A percentile compares a stretch with the other conserved stretches of the same genome.
phyloP scores from a whole-genome alignment of 1,139 yeast genomes.

The Blastobotrys raffinosifermentans region DNA sequence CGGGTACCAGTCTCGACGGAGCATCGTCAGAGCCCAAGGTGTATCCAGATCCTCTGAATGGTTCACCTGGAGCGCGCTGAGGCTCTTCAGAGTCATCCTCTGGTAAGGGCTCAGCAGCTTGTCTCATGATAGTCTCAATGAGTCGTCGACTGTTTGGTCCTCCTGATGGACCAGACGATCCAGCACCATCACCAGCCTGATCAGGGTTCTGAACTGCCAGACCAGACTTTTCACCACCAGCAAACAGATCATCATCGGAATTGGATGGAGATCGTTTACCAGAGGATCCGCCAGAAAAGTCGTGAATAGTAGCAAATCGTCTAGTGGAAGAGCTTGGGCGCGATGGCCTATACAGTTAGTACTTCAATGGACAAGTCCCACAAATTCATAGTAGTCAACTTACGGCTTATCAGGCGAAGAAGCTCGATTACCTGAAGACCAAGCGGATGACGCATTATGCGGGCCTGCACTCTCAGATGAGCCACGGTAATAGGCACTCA shows the following conservation, averaged over 20 bases:
- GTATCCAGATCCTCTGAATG: conserved; percentile 70
- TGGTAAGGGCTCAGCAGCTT: conserved; percentile 45
- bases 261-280: conserved; percentile 17
- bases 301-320: conserved; percentile 36
- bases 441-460: too few species aligned
- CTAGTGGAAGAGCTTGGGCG: conserved; percentile 3
- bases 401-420: too few species aligned
- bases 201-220: conserved; percentile 91
- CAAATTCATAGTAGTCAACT: too few species aligned
- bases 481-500: too few species aligned
- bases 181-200: conserved; percentile 33
- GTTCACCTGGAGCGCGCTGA: conserved; percentile 26
- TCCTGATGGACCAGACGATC: conserved; percentile 6
- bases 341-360: too few species aligned
- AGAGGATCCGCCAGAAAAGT: conserved; percentile 38
- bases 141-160: conserved; percentile 27
- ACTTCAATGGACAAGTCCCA: too few species aligned
- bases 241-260: conserved; percentile 63
- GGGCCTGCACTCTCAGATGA: too few species aligned
- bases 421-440: too few species aligned
- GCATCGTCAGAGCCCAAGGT: conserved; percentile 58
- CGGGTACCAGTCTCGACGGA: conserved; percentile 11
- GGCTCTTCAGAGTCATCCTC: conserved; percentile 27
- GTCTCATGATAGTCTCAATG: conserved; percentile 53
- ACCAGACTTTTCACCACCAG: conserved; percentile 94